Evolutionary conservation across 2,329 filamentous ascomycete genomes (phyloP).

Genomic region (Mariannaea elegans): DNA sequence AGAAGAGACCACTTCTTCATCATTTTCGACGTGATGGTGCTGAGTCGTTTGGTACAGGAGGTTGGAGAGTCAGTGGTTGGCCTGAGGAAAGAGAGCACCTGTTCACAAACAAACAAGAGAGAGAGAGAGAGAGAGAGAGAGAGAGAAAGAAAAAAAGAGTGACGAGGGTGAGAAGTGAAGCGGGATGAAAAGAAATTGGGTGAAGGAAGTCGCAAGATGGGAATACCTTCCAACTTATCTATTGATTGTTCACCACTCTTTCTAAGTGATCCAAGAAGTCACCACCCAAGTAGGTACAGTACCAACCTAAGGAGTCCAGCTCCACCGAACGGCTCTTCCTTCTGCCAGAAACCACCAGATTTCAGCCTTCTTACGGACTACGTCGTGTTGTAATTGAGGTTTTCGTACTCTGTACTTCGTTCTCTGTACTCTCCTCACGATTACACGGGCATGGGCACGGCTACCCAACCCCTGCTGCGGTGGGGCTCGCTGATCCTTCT

Average conservation of each 20-base stretch:
- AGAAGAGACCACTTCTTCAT: slow-evolving; percentile 30
- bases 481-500: no score
- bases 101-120: neutral
- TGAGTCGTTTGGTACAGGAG: neutral
- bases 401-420: neutral
- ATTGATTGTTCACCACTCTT: neutral
- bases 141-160: slow-evolving; percentile 1
- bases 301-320: no score
- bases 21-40: neutral
- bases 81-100: neutral
- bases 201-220: neutral
- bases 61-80: neutral
- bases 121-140: neutral
- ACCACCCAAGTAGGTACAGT: no score
- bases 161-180: slow-evolving; percentile 3
- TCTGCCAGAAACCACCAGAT: no score
- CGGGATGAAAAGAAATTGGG: neutral
- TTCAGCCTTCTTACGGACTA: no score
- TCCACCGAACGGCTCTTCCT: no score
- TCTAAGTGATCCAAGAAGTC: neutral
- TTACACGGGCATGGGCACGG: no score
- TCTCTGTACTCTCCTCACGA: neutral
- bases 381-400: no score
- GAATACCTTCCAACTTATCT: slow-evolving; percentile 15
- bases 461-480: no score